Evolutionary conservation across 805 yeast species (phyloP).

Genomic region (Candida xyloterini): DNA sequence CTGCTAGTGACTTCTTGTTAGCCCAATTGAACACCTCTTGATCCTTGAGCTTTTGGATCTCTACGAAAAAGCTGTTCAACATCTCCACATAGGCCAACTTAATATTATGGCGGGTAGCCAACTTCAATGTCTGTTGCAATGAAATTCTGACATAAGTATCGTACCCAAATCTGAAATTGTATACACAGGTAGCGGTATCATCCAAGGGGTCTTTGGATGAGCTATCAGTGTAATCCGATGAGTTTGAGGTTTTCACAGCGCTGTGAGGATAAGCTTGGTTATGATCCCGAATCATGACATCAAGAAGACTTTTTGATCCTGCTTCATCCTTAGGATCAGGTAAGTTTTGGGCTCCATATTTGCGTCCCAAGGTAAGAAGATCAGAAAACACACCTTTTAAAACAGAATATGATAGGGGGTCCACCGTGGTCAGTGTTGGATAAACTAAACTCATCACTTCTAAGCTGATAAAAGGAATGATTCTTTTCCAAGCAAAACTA

Average conservation of each 20-base stretch:
- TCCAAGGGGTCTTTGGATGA: conserved; percentile 7
- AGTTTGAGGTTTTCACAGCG: conserved; percentile 12
- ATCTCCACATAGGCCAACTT: conserved; percentile 23
- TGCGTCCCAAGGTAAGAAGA: conserved; percentile 21
- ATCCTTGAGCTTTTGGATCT: conserved; percentile 17
- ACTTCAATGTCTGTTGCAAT: conserved; percentile 19
- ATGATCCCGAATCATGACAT: conserved; percentile 20
- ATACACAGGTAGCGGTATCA: conserved; percentile 19
- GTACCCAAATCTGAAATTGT: conserved; percentile 21
- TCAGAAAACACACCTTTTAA: conserved; percentile 24
- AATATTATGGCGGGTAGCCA: conserved; percentile 15
- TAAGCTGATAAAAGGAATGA: conserved; percentile 26
- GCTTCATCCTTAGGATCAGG: conserved; percentile 22
- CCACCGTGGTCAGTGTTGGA: conserved; percentile 15
- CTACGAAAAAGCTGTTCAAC: conserved; percentile 22
- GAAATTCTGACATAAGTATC: conserved; percentile 19
- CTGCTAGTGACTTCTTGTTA: conserved; percentile 4
- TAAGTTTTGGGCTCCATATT: conserved; percentile 26
- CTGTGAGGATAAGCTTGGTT: conserved; percentile 22
- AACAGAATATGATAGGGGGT: conserved; percentile 8
- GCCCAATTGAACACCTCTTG: conserved; percentile 23
- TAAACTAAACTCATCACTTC: conserved; percentile 24
- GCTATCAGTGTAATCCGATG: conserved; percentile 3
- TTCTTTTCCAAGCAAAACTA: conserved; percentile 30
- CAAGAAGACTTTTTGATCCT: conserved; percentile 16